Evolutionary conservation across 768 basidiomycete species (phyloP), one percentile per base, ranked within the genome.

Genomic region (Filobasidium floriforme): DNA sequence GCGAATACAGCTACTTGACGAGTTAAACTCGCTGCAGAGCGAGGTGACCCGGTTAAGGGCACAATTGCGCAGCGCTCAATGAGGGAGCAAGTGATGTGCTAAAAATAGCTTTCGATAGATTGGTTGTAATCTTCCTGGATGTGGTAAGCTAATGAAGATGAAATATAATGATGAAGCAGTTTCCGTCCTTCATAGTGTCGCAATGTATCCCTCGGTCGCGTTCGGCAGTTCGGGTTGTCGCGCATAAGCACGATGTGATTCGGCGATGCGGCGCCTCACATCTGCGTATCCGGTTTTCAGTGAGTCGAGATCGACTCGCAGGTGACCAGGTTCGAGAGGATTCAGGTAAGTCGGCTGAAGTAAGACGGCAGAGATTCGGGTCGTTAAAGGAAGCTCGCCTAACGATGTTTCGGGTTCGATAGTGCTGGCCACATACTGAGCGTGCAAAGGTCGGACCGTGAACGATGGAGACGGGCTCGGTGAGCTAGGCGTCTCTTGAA

Each of bases 1-100:
- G 80, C 82, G 88, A 69, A 85, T 90, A 63, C 87, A 88, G 40
- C 75, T 99, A 63, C 82, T 99, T 51, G 92, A 96, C 73, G 91
- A 94, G 80, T 82, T 94, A 72, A 92, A 63, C 32, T 63, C 62
- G 11, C 28, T 63, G 22, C 62, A 63, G 28, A 55, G 62, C 37
- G 62, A 63, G 29, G 51, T 55, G 18, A 28, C 24, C 7, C 22
- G 49, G n/a, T 41, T 63, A 22, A 15, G 62, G 11, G 49, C 40
- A 9, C 49, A 51, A 63, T 29, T 63, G 22, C 46, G 62, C 14
- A 22, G 12, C 11, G 62, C 62, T 22, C 62, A 63, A 19, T 57
- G 54, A 57, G 9, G 9, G 54, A 24, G 24, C 22, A 57, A n/a
- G 46, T 22, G 15, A 22, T 22, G 46, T 5, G 3, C 15, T 49